Conservation (phyloP, 495 filamentous ascomycete genomes). For the Neurospora intermedia region DNA sequence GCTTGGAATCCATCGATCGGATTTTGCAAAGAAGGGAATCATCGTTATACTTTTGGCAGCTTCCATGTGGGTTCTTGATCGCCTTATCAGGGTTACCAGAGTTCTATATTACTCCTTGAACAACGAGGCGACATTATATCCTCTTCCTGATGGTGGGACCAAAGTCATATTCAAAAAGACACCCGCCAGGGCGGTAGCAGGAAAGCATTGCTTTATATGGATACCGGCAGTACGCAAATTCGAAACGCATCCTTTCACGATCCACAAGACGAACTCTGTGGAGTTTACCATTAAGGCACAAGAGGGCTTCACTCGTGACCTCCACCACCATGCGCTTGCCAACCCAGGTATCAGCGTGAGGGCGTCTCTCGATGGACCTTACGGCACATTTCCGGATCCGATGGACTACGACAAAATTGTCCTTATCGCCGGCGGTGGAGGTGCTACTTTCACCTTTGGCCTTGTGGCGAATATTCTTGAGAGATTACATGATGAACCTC, state of each 20-base stretch:
- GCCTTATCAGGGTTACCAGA: slow-evolving; percentile 37
- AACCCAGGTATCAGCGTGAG: slow-evolving; percentile 35
- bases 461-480: slow-evolving; percentile 40
- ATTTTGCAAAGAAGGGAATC: slow-evolving; percentile 27
- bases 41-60: slow-evolving; percentile 36
- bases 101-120: slow-evolving; percentile 40
- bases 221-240: slow-evolving; percentile 45
- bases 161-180: slow-evolving; percentile 42
- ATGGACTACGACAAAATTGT: slow-evolving; percentile 46
- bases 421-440: slow-evolving; percentile 48
- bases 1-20: slow-evolving; percentile 44
- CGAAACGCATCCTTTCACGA: slow-evolving; percentile 55
- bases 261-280: slow-evolving; percentile 36
- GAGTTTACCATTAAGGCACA: slow-evolving; percentile 47
- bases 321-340: slow-evolving; percentile 39
- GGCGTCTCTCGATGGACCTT: slow-evolving; percentile 47
- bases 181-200: slow-evolving; percentile 34
- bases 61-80: slow-evolving; percentile 41
- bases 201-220: slow-evolving; percentile 52
- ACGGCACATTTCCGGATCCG: slow-evolving; percentile 47
- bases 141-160: slow-evolving; percentile 46
- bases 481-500: slow-evolving; percentile 28
- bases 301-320: slow-evolving; percentile 46
- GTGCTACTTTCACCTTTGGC: slow-evolving; percentile 48
- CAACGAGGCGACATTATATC: slow-evolving; percentile 43